These are phyloP conservation scores for Coriolopsis trogii DNA, from an alignment of 1,284 basidiomycete species.

Conservation along the genomic window DNA sequence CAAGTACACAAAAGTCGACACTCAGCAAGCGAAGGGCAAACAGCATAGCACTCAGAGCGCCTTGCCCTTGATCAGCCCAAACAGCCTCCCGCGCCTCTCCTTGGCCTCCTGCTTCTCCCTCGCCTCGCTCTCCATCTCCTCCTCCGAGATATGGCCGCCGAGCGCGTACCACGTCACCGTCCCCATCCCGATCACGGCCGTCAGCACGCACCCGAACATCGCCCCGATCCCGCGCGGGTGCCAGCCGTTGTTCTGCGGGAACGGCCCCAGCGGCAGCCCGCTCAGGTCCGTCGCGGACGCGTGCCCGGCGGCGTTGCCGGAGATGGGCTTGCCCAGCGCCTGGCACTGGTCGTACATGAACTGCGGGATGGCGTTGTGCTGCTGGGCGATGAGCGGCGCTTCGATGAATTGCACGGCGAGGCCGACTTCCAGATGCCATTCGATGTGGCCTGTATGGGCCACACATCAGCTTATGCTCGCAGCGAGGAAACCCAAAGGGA, in stretches of 20 bases:
- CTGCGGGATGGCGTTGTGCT: conserved; percentile 50
- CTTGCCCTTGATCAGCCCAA: conserved; percentile 36
- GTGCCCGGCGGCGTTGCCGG: conserved; percentile 83
- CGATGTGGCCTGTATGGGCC: conserved; percentile 64
- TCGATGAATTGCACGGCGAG: conserved; percentile 81
- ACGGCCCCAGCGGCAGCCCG: conserved; percentile 70
- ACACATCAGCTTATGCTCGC: background rate
- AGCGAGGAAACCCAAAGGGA: conserved; percentile 47
- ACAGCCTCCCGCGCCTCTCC: conserved; percentile 41
- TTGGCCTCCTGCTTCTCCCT: conserved; percentile 57
- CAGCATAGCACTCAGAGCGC: no score
- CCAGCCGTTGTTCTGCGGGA: conserved; percentile 78
- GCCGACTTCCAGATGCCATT: conserved; percentile 82
- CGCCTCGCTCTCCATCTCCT: conserved; percentile 77
- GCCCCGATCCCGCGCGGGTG: conserved; percentile 80
- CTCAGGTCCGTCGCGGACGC: conserved; percentile 62
- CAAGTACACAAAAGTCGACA: no score
- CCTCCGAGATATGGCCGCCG: conserved; percentile 68
- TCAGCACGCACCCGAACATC: conserved; percentile 82
- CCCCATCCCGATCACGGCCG: conserved; percentile 80
- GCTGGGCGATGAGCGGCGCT: conserved; percentile 68
- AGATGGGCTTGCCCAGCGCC: conserved; percentile 55
- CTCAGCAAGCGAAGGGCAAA: no score
- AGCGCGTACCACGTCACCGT: conserved; percentile 84
- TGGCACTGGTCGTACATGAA: conserved; percentile 73